These are phyloP conservation scores for Penicillium frequentans DNA, from an alignment of 2,329 filamentous ascomycete genomes.

Conservation along the genomic window DNA sequence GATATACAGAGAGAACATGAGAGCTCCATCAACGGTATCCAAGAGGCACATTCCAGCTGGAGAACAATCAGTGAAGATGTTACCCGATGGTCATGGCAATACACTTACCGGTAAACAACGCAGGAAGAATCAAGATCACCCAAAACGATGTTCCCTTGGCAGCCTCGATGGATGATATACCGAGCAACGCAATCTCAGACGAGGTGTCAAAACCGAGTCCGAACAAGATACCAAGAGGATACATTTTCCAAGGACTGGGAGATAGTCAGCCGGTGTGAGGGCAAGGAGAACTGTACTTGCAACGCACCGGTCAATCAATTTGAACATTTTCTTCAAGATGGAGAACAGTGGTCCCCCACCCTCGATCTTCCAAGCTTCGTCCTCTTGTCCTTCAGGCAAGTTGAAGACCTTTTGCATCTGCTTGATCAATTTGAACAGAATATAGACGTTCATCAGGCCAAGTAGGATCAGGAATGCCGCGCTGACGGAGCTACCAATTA, in stretches of 20 bases:
- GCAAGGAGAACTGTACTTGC: background rate
- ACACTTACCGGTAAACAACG: constrained; percentile 75
- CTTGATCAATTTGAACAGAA: constrained; percentile 73
- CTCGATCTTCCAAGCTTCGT: constrained; percentile 66
- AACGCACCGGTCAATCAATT: constrained; percentile 58
- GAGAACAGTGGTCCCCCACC: constrained; percentile 73
- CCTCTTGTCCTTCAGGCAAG: constrained; percentile 45
- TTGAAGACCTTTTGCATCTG: constrained; percentile 64
- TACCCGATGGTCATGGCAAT: background rate
- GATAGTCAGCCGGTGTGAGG: background rate
- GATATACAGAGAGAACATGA: constrained; percentile 95
- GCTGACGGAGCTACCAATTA: constrained; percentile 85
- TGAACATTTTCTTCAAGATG: constrained; percentile 74
- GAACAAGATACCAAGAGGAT: constrained; percentile 82
- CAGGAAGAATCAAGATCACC: constrained; percentile 88
- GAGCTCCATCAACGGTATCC: constrained; percentile 86
- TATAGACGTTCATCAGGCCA: constrained; percentile 81
- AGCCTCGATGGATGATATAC: constrained; percentile 85
- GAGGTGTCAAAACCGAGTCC: constrained; percentile 94
- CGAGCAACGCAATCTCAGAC: constrained; percentile 87
- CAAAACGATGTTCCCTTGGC: constrained; percentile 85
- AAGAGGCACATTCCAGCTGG: constrained; percentile 89
- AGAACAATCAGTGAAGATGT: background rate
- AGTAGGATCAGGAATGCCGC: constrained; percentile 80
- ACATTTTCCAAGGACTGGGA: constrained; percentile 80